Conservation (phyloP, 768 basidiomycete genomes). For the Lentinula sp. region DNA sequence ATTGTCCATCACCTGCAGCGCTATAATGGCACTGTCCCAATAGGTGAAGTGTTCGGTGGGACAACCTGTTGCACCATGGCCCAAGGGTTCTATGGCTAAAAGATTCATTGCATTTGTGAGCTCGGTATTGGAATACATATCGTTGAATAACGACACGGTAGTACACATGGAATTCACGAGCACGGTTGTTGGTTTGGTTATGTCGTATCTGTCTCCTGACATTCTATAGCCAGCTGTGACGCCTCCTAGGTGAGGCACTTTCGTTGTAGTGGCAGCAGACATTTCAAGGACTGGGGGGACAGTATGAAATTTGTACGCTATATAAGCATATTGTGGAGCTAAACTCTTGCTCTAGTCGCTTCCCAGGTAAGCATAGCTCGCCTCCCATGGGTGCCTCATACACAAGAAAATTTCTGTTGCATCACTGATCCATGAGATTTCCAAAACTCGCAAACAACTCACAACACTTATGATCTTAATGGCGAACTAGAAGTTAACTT, state of each 20-base stretch:
- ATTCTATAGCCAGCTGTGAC: not conserved
- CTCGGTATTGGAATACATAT: not conserved
- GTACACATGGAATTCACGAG: not conserved
- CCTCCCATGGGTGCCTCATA: not conserved
- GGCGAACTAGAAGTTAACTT: too few species aligned
- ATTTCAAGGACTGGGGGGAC: not conserved
- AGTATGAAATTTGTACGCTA: slow-evolving; percentile 12
- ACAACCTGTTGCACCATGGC: not conserved
- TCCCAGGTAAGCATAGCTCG: not conserved
- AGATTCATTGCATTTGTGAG: not conserved
- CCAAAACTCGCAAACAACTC: too few species aligned
- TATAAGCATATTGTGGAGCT: too few species aligned
- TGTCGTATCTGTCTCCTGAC: not conserved
- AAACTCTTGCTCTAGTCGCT: not conserved
- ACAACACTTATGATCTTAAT: too few species aligned
- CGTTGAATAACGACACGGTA: not conserved
- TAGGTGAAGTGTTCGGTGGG: not conserved
- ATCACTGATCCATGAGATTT: too few species aligned
- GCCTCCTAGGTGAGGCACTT: not conserved
- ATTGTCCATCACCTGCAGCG: not conserved
- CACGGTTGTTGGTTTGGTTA: not conserved
- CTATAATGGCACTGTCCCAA: not conserved
- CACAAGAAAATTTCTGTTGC: too few species aligned
- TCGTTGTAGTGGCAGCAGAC: not conserved
- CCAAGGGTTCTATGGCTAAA: not conserved